Percentiles rank a stretch among this genome's conserved stretches.
Evolutionary conservation across 2,329 filamentous ascomycete species (phyloP).

Genomic region (Diaporthe humulicola): DNA sequence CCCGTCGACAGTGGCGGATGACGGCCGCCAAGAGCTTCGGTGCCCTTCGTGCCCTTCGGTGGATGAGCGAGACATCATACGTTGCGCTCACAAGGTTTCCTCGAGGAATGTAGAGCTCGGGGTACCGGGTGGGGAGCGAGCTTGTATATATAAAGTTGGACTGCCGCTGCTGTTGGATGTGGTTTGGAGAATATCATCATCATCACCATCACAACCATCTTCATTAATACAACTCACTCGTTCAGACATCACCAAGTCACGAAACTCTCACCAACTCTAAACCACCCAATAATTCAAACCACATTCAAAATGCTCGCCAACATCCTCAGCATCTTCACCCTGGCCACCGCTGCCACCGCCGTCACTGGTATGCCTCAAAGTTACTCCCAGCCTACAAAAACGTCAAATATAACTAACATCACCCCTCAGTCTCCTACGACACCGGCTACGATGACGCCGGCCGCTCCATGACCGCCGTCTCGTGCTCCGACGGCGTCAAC

Average conservation of each 20-base stretch:
- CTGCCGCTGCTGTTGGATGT: not conserved
- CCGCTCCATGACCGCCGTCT: slow-evolving; percentile 68
- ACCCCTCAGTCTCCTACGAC: slow-evolving; percentile 76
- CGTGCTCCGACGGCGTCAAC: slow-evolving; percentile 78
- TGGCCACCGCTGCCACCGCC: slow-evolving; percentile 45
- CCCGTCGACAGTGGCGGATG: slow-evolving; percentile 5
- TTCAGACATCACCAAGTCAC: not conserved
- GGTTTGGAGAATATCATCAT: slow-evolving; percentile 4
- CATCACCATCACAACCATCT: slow-evolving; percentile 15
- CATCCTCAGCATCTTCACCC: slow-evolving; percentile 45
- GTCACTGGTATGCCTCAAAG: slow-evolving; percentile 41
- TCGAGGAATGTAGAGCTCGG: not conserved
- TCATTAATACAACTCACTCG: not conserved
- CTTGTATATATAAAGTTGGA: slow-evolving; percentile 18
- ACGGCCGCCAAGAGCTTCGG: slow-evolving; percentile 30
- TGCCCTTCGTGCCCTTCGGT: not conserved
- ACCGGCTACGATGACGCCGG: slow-evolving; percentile 73
- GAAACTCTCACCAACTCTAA: not conserved
- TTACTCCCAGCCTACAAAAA: not conserved
- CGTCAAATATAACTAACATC: slow-evolving; percentile 29
- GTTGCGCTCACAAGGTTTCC: slow-evolving; percentile 30
- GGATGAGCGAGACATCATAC: slow-evolving; percentile 27
- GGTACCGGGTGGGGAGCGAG: not conserved
- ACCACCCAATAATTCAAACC: not conserved
- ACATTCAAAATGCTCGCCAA: slow-evolving; percentile 44